phyloP scores from a whole-genome alignment of 108 stramenopile genomes.

The Seminavis robusta region DNA sequence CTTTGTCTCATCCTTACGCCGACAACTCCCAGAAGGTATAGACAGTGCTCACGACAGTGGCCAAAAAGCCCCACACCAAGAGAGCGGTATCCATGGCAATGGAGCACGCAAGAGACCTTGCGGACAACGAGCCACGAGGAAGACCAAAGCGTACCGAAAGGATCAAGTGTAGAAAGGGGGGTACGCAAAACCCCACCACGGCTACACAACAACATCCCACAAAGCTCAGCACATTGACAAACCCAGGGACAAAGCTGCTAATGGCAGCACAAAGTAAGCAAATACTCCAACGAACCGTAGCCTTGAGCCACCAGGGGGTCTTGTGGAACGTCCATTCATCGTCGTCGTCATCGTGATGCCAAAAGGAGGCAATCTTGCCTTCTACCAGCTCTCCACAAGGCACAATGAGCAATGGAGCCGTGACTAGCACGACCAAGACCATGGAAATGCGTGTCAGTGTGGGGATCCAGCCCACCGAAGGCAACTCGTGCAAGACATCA shows the following conservation, averaged over 20 bases:
- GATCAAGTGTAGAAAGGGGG: conserved; percentile 64
- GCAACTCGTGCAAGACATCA: conserved; percentile 71
- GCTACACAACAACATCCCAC: conserved; percentile 79
- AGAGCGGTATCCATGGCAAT: conserved; percentile 26
- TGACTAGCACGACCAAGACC: conserved; percentile 49
- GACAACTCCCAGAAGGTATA: too few species aligned
- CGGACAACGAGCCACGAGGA: too few species aligned
- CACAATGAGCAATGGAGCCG: conserved; percentile 67
- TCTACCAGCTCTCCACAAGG: conserved; percentile 78
- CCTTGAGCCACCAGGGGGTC: conserved; percentile 12
- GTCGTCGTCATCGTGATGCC: too few species aligned
- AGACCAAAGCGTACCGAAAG: too few species aligned
- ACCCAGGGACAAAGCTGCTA: too few species aligned
- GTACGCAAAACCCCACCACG: conserved; percentile 62
- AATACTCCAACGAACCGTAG: conserved; percentile 53
- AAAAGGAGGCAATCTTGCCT: too few species aligned
- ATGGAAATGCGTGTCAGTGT: conserved; percentile 47
- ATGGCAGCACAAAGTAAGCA: conserved; percentile 30
- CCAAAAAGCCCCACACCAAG: conserved; percentile 28
- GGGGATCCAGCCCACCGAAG: conserved; percentile 39
- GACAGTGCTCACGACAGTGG: conserved; percentile 24
- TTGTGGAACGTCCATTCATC: too few species aligned
- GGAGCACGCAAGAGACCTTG: too few species aligned
- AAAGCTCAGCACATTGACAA: conserved; percentile 67
- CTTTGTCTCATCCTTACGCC: too few species aligned